Evolutionary conservation across 2,329 filamentous ascomycete species (phyloP), one percentile per base, ranked within the genome.

Genomic region (Exophiala sp.): DNA sequence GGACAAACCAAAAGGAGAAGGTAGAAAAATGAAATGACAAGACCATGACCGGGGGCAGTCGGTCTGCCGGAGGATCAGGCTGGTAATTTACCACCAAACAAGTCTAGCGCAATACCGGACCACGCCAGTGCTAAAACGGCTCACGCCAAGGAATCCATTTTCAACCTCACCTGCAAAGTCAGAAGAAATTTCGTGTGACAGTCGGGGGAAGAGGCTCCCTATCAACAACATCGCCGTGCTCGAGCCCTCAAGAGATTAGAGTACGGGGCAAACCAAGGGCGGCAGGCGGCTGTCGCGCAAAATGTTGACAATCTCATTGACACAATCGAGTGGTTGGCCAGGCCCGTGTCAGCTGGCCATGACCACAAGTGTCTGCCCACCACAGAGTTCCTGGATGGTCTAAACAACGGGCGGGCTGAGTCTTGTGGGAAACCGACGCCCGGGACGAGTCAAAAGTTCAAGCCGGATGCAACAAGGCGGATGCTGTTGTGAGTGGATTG

Each of bases 241-340:
- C 29, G 43, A 44, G 29, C 19, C 43, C 30, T 32, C 13, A 16
- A 27, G 32, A 35, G 40, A 43, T 38, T 35, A 38, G 19, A 23
- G 10, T 14, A n/a, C 43, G 27, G 32, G 32, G 23, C 21, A 22
- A 10, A 21, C 22, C 22, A 30, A 13, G 5, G 22, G 18, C 22
- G 42, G 42, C 42, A 34, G 30, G n/a, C 14, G 3, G 27, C 27
- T 11, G 29, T 21, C 29, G 30, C 37, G 42, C 42, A n/a, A 4
- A 18, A 19, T 4, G 3, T 18, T 37, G 29, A 35, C 27, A 45
- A 34, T 45, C 32, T 44, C 21, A 22, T n/a, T 40, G 41, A 50
- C 47, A 44, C 22, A 39, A 22, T 40, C 41, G 32, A 27, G 47
- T 50, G 47, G 39, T 43, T 43, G 40, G 46, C 39, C 32, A 43